These are phyloP conservation scores for Polychaeton citri DNA, from an alignment of 2,329 filamentous ascomycete species.

Conservation along the genomic window DNA sequence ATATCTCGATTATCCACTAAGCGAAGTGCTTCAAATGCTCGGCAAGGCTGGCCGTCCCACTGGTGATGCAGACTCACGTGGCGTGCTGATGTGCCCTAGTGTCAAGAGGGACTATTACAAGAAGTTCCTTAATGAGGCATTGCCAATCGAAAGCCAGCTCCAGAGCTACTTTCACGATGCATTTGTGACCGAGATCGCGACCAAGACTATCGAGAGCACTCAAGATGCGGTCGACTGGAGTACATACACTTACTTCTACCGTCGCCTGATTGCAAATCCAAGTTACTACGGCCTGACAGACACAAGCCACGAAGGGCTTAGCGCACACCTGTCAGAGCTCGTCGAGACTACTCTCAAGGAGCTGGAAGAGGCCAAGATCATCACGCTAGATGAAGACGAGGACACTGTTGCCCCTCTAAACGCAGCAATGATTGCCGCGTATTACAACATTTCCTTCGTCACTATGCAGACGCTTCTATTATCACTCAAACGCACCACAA, in stretches of 20 bases:
- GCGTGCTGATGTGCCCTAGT: conserved; percentile 90
- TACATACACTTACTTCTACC: conserved; percentile 97
- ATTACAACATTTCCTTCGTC: conserved; percentile 98
- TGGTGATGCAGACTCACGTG: conserved; percentile 67
- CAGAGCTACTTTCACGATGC: conserved; percentile 87
- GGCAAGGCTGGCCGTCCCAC: conserved; percentile 75
- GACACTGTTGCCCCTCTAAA: conserved; percentile 82
- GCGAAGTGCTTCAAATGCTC: conserved; percentile 95
- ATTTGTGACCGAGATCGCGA: conserved; percentile 94
- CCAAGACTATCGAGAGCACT: conserved; percentile 85
- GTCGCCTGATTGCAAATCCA: conserved; percentile 83
- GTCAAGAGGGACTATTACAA: conserved; percentile 97
- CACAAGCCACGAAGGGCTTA: conserved; percentile 84
- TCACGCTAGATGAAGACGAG: conserved; percentile 80
- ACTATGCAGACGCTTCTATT: conserved; percentile 98
- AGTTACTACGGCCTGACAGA: conserved; percentile 89
- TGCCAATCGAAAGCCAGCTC: conserved; percentile 89
- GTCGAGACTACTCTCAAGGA: conserved; percentile 90
- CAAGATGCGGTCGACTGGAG: conserved; percentile 98
- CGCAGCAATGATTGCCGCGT: conserved; percentile 93
- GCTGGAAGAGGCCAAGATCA: conserved; percentile 81
- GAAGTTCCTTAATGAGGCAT: conserved; percentile 92
- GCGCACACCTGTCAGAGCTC: conserved; percentile 82
- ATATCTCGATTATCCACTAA: conserved; percentile 91
- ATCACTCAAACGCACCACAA: conserved; percentile 75